phyloP scores from a whole-genome alignment of 345 rosid species.

The Citrus sinensis region DVS_A1.0 CM039164.1:26512001-26512500 shows the following conservation, averaged over 20 bases:
- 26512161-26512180: conserved; percentile 49
- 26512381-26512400: conserved; percentile 67
- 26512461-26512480: conserved; percentile 5
- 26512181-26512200: conserved; percentile 45
- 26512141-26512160: conserved; percentile 80
- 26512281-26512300: conserved; percentile 38
- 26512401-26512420: conserved; percentile 16
- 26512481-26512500: conserved; percentile 92
- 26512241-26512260: not conserved
- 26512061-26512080: conserved; percentile 81
- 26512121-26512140: conserved; percentile 82
- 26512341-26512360: conserved; percentile 69
- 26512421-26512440: not conserved
- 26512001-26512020: not conserved
- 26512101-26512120: conserved; percentile 44
- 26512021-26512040: conserved; percentile 8
- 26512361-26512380: conserved; percentile 78
- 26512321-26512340: conserved; percentile 88
- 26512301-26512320: conserved; percentile 80
- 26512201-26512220: conserved; percentile 14
- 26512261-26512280: not conserved
- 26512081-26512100: conserved; percentile 88
- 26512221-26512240: not conserved
- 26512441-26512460: not conserved
- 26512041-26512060: conserved; percentile 99